phyloP scores from a whole-genome alignment of 352 stramenopile species.

The Globisporangium takayamanum region DNA sequence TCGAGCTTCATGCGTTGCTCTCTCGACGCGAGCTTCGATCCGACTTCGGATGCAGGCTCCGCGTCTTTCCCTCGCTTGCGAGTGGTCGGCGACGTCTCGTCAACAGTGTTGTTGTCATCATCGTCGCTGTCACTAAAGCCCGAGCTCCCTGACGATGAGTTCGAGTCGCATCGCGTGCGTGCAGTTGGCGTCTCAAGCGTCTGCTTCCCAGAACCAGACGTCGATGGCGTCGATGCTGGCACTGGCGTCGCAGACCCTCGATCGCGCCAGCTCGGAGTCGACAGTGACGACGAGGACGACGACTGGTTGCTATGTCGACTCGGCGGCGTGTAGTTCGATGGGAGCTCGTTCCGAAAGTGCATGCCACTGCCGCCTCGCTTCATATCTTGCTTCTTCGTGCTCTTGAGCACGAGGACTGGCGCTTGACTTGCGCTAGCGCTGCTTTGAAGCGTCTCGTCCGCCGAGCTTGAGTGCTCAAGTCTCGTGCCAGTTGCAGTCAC shows the following conservation, averaged over 20 bases:
- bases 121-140: slow-evolving; percentile 9
- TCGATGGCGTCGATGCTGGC: slow-evolving; percentile 17
- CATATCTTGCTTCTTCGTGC: slow-evolving; percentile 21
- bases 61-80: not conserved
- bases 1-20: slow-evolving; percentile 13
- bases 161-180: slow-evolving; percentile 4
- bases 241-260: slow-evolving; percentile 10
- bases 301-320: slow-evolving; percentile 14
- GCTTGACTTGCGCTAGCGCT: not conserved
- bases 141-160: slow-evolving; percentile 13
- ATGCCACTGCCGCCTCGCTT: slow-evolving; percentile 29
- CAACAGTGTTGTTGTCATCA: not conserved
- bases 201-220: slow-evolving; percentile 7
- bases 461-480: slow-evolving; percentile 11
- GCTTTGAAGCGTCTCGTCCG: slow-evolving; percentile 1
- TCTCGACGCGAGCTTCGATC: not conserved
- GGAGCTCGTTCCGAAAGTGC: slow-evolving; percentile 71
- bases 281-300: not conserved
- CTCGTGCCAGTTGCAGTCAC: not conserved
- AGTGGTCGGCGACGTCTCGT: too few species aligned
- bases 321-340: slow-evolving; percentile 50
- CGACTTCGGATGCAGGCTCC: not conserved
- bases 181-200: not conserved
- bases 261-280: slow-evolving; percentile 11
- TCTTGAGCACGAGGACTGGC: slow-evolving; percentile 17